A percentile compares a stretch with the other conserved stretches of the same genome.
These are phyloP conservation scores for Hygrophorus russula DNA, from an alignment of 768 basidiomycete species.

Conservation along the genomic window DNA sequence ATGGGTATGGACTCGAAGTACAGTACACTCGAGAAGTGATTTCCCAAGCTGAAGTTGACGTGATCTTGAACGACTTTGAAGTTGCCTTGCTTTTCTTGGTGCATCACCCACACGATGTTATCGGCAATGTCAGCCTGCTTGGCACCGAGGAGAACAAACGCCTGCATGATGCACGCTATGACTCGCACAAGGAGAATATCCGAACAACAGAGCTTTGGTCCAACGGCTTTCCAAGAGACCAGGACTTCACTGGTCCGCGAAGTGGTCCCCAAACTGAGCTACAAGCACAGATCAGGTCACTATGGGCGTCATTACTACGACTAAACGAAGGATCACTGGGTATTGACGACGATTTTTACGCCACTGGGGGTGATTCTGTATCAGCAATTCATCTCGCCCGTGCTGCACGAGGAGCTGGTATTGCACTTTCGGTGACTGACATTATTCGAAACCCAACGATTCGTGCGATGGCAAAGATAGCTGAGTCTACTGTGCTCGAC, in stretches of 20 bases:
- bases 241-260: no score
- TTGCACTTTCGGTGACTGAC: neutral
- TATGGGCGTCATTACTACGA: neutral
- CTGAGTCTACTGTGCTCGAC: neutral
- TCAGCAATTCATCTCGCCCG: conserved; percentile 1
- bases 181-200: neutral
- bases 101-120: no score
- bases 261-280: neutral
- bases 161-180: neutral
- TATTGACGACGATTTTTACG: neutral
- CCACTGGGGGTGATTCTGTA: neutral
- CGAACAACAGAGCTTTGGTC: neutral
- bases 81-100: neutral
- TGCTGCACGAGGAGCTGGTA: neutral
- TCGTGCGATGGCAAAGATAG: conserved; percentile 2
- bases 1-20: no score
- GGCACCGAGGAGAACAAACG: neutral
- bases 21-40: no score
- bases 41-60: no score
- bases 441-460: conserved; percentile 2
- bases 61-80: conserved; percentile 1
- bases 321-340: neutral
- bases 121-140: neutral
- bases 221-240: no score
- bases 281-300: neutral